Base-by-base conservation (phyloP, 495 filamentous ascomycete genomes). In the Penicillium pancosmium region DNA sequence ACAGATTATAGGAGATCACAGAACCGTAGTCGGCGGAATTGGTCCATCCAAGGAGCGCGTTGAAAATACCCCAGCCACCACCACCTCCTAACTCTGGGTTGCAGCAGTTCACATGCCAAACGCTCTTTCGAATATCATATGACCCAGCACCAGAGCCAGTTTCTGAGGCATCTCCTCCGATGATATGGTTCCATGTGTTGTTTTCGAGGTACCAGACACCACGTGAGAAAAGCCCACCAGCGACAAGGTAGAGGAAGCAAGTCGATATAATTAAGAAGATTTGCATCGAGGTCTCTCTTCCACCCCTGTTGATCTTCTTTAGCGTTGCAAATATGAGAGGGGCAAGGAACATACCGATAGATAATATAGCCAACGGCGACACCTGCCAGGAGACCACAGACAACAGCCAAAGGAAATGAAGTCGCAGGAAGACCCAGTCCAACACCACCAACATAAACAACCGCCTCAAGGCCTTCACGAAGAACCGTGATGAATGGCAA, bases 61-160 rank as follows among this genome's bases (percentile, higher is more conserved):
- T 94, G 79, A 96, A 95, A 66, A 96, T 84, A 43, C 91, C 92
- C 93, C 93, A 97, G 21, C 91, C 91, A 49, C 84, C 84, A 16
- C 90, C 91, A 31, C 89, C 89, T 52, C 86, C 85, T 16, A 88
- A 49, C 21, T 78, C 71, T 0, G 92, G 86, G 53, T 82, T 93
- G 71, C 91, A 95, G 77, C 90, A 96, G 66, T 96, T 95, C 50
- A 96, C 85, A 67, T 97, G 93, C 93, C 93, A 96, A 3, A 96
- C 92, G 50, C 85, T 92, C 60, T 86, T 74, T 34, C 80, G 78
- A 61, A 96, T 93, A 68, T 96, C 86, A 72, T 97, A 97, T 0
- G 90, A 94, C 4, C 93, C 93, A 0, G 92, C 82, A 0, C 93
- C 93, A 12, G 82, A 69, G 3, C 93, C 93, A 2, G 82, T 76